Conservation (phyloP, 352 stramenopile species). For the Phytophthora podocarpi region DNA sequence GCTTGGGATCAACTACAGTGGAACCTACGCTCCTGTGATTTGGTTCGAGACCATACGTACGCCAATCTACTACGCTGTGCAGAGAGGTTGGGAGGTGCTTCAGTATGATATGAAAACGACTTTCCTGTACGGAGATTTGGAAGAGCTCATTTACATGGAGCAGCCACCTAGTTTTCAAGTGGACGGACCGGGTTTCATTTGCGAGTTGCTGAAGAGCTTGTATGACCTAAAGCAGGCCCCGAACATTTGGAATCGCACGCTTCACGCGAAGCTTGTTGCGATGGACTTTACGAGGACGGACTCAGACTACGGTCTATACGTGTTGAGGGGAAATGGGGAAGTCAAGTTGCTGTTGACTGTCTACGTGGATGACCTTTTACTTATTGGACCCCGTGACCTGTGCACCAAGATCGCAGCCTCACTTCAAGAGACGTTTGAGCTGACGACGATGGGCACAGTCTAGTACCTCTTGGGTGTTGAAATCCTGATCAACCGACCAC, state of each 20-base stretch:
- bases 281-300: slow-evolving; percentile 4
- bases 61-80: slow-evolving; percentile 4
- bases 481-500: slow-evolving; percentile 9
- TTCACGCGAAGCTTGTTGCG: neutral
- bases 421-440: slow-evolving; percentile 8
- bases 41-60: slow-evolving; percentile 19
- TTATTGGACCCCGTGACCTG: slow-evolving; percentile 5
- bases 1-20: slow-evolving; percentile 16
- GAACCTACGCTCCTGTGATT: slow-evolving; percentile 26
- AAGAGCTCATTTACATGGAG: slow-evolving; percentile 23
- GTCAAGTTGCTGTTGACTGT: slow-evolving; percentile 12
- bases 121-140: slow-evolving; percentile 4
- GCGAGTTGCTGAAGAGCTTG: slow-evolving; percentile 5
- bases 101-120: slow-evolving; percentile 10
- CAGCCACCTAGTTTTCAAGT: slow-evolving; percentile 8
- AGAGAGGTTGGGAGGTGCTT: neutral
- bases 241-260: slow-evolving; percentile 18
- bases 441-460: slow-evolving; percentile 10
- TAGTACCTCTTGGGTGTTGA: slow-evolving; percentile 13
- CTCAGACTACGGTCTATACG: slow-evolving; percentile 12
- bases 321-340: neutral
- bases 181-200: slow-evolving; percentile 1
- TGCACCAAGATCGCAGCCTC: slow-evolving; percentile 1
- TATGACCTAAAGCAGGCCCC: slow-evolving; percentile 24
- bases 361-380: slow-evolving; percentile 16